A percentile compares a stretch with the other conserved stretches of the same genome.
phyloP scores from a whole-genome alignment of 495 filamentous ascomycete genomes.

The Aspergillus conjunctus region DNA sequence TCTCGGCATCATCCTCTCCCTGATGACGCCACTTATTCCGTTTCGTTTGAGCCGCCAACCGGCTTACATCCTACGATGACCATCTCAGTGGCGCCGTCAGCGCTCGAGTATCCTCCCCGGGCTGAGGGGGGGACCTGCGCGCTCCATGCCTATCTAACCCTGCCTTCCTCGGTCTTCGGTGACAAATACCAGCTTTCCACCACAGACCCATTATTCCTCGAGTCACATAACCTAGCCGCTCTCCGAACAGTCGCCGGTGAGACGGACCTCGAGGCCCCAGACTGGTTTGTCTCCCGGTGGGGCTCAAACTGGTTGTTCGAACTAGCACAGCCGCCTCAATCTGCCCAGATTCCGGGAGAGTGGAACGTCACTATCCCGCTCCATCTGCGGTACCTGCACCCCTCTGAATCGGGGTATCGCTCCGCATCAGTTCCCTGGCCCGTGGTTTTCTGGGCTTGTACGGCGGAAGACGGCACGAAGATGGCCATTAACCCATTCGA shows the following conservation, averaged over 20 bases:
- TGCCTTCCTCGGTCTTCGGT: conserved; percentile 81
- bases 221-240: conserved; percentile 71
- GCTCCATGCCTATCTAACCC: conserved; percentile 80
- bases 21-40: conserved; percentile 44
- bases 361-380: conserved; percentile 82
- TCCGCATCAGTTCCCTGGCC: conserved; percentile 64
- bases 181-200: conserved; percentile 81
- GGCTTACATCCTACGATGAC: conserved; percentile 88
- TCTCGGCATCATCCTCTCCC: conserved; percentile 72
- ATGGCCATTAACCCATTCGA: conserved; percentile 87
- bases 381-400: conserved; percentile 82
- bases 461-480: conserved; percentile 68
- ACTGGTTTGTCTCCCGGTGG: conserved; percentile 77
- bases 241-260: conserved; percentile 72
- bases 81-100: conserved; percentile 47
- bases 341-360: conserved; percentile 26
- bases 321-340: conserved; percentile 53
- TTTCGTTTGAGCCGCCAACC: conserved; percentile 64
- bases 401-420: conserved; percentile 54
- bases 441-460: conserved; percentile 91
- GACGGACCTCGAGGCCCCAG: conserved; percentile 90
- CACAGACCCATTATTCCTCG: conserved; percentile 66
- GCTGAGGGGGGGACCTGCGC: conserved; percentile 57
- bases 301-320: conserved; percentile 79
- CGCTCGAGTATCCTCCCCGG: conserved; percentile 37